These are phyloP conservation scores for Cucurbita pepo DNA, from an alignment of 306 rosid genomes.

Conservation along the genomic window DNA sequence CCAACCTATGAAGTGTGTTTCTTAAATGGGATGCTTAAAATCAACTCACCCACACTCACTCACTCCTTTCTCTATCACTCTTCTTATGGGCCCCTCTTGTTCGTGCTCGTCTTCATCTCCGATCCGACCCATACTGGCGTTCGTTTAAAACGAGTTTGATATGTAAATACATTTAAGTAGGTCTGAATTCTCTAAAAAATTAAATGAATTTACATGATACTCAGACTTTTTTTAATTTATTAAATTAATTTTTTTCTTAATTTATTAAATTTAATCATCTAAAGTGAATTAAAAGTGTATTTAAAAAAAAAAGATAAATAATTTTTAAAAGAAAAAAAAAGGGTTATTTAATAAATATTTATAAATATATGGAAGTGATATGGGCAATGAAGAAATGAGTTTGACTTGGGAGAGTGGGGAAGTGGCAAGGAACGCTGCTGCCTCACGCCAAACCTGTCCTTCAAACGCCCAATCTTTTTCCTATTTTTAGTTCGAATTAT, in stretches of 20 bases:
- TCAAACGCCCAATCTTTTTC: background rate
- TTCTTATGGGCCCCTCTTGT: background rate
- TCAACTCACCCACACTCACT: slow-evolving; percentile 1
- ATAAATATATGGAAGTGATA: background rate
- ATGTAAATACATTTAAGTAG: too few species aligned
- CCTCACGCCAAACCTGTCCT: background rate
- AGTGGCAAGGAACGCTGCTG: background rate
- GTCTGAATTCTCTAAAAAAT: too few species aligned
- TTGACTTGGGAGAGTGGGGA: background rate
- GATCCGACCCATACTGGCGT: too few species aligned
- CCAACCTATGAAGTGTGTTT: background rate
- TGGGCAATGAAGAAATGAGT: background rate
- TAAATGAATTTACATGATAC: too few species aligned
- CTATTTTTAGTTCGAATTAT: background rate
- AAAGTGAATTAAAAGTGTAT: too few species aligned
- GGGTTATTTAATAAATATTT: too few species aligned
- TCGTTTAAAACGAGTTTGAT: too few species aligned
- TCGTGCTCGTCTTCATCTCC: background rate
- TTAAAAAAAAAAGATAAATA: too few species aligned
- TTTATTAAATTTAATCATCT: too few species aligned
- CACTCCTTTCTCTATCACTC: background rate
- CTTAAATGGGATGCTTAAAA: background rate
- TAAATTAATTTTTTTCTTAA: too few species aligned
- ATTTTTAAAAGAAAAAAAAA: too few species aligned
- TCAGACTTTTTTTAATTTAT: too few species aligned